Conservation (phyloP, 176 grass and related monocot species). For the Sorghum bicolor region Sorghum_bicolor_NCBIv3 NC_012870.2:13410001-13410500, state of each 20-base stretch:
- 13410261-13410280: background rate
- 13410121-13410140: background rate
- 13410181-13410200: background rate
- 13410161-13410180: background rate
- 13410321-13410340: background rate
- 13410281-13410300: background rate
- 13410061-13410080: background rate
- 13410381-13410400: background rate
- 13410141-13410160: constrained; percentile 3
- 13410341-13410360: background rate
- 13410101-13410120: background rate
- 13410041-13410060: background rate
- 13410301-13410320: background rate
- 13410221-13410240: background rate
- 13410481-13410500: background rate
- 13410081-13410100: background rate
- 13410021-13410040: background rate
- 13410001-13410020: background rate
- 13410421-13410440: background rate
- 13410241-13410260: background rate
- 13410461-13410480: background rate
- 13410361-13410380: background rate
- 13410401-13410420: background rate
- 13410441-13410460: background rate
- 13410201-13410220: background rate